These are phyloP conservation scores for Parastagonospora nodorum DNA, from an alignment of 2,329 filamentous ascomycete species.

Conservation along the genomic window DNA sequence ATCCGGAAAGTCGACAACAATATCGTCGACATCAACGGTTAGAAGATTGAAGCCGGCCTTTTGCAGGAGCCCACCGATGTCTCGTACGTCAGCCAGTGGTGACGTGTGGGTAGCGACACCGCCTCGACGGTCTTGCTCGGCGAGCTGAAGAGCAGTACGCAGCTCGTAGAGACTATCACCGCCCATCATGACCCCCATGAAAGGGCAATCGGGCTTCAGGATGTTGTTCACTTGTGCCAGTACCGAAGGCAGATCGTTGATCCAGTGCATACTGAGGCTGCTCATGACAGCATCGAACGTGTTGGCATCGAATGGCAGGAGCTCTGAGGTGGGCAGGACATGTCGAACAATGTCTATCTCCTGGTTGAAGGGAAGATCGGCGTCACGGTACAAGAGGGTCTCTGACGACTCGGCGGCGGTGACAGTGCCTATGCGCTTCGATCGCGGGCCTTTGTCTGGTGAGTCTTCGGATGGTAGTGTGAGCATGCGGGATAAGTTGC, in stretches of 20 bases:
- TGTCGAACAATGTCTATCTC: constrained; percentile 73
- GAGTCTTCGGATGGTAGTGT: constrained; percentile 64
- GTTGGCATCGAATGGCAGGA: constrained; percentile 73
- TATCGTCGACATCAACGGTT: constrained; percentile 96
- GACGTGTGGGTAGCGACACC: constrained; percentile 90
- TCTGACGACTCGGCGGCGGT: constrained; percentile 82
- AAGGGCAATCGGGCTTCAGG: constrained; percentile 87
- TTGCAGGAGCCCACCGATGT: constrained; percentile 85
- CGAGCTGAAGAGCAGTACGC: constrained; percentile 88
- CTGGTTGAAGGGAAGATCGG: constrained; percentile 73
- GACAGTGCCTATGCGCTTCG: constrained; percentile 72
- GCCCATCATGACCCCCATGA: constrained; percentile 95
- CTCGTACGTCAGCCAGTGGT: constrained; percentile 87
- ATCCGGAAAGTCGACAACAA: constrained; percentile 91
- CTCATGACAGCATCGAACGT: constrained; percentile 90
- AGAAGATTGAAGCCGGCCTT: constrained; percentile 92
- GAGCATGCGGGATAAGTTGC: constrained; percentile 86
- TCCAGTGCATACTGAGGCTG: constrained; percentile 91
- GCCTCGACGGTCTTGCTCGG: constrained; percentile 87
- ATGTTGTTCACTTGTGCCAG: constrained; percentile 83
- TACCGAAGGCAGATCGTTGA: constrained; percentile 90
- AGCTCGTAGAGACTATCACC: constrained; percentile 94
- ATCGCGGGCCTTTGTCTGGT: constrained; percentile 68
- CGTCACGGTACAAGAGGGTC: constrained; percentile 79
- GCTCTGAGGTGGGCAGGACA: constrained; percentile 75